phyloP scores from a whole-genome alignment of 2,329 filamentous ascomycete species.

The Trichoderma simmonsii region DNA sequence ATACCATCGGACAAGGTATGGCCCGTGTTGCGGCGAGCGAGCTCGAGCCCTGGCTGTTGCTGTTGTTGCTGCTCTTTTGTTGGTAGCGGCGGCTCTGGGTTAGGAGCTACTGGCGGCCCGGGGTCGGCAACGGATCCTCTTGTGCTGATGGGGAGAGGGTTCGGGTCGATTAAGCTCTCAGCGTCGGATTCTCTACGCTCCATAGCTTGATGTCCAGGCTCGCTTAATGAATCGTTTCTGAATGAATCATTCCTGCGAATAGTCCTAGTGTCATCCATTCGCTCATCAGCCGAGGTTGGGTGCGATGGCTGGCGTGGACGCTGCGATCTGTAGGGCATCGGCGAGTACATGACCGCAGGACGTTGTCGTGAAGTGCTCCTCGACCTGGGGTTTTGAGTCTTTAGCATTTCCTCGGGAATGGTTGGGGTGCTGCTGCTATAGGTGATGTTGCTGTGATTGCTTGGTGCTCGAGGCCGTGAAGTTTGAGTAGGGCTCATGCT shows the following conservation, averaged over 20 bases:
- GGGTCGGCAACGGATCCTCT: neutral
- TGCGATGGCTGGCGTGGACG: constrained; percentile 6
- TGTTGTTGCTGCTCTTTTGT: neutral
- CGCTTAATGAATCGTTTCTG: neutral
- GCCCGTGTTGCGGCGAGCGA: neutral
- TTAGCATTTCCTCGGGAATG: constrained; percentile 21
- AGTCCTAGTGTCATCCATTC: neutral
- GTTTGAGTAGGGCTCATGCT: constrained; percentile 16
- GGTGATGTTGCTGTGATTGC: neutral
- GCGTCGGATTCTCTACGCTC: constrained; percentile 13
- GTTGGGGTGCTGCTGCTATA: constrained; percentile 15
- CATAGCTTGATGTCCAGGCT: neutral
- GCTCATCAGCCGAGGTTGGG: neutral
- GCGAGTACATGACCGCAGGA: constrained; percentile 2
- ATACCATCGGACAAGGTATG: neutral
- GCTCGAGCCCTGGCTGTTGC: neutral
- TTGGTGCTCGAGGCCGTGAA: constrained; percentile 14
- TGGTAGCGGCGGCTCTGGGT: neutral
- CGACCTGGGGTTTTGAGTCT: neutral
- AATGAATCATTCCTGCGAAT: neutral
- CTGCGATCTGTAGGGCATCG: constrained; percentile 8
- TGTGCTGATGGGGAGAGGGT: neutral
- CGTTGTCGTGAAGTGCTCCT: constrained; percentile 16
- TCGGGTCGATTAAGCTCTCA: constrained; percentile 15
- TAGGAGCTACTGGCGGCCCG: neutral